phyloP scores from a whole-genome alignment of 305 asterid species.

The Andrographis paniculata region DNA sequence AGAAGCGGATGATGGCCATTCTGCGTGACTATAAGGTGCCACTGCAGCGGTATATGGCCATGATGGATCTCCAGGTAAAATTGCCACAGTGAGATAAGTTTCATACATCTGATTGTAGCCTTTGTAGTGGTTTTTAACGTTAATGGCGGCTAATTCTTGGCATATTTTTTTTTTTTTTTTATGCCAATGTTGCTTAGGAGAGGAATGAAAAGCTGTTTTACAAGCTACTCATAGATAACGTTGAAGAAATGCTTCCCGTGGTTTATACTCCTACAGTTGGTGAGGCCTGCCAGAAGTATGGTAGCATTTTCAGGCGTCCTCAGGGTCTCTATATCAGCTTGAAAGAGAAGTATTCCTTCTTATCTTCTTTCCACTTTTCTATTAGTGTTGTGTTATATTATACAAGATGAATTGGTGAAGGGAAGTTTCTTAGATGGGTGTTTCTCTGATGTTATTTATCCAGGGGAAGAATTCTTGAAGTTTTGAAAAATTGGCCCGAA shows the following conservation, averaged over 20 bases:
- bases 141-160: neutral
- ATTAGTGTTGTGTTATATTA: neutral
- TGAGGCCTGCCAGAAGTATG: slow-evolving; percentile 29
- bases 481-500: slow-evolving; percentile 61
- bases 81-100: neutral
- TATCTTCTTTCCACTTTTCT: neutral
- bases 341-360: slow-evolving; percentile 29
- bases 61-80: slow-evolving; percentile 61
- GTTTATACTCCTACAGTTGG: slow-evolving; percentile 66
- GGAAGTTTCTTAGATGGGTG: too few species aligned
- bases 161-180: neutral
- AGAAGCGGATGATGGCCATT: slow-evolving; percentile 36
- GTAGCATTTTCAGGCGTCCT: slow-evolving; percentile 53
- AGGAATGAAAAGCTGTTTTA: slow-evolving; percentile 52
- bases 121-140: too few species aligned
- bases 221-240: slow-evolving; percentile 57
- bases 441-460: neutral
- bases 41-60: slow-evolving; percentile 43
- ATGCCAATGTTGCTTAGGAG: slow-evolving; percentile 22
- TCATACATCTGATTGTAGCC: too few species aligned
- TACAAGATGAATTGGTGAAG: neutral
- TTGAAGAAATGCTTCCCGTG: slow-evolving; percentile 61
- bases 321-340: slow-evolving; percentile 61
- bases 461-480: slow-evolving; percentile 59
- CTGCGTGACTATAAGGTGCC: slow-evolving; percentile 47